Conservation (phyloP, 1,139 yeast genomes). For the Kodamaea ohmeri region DNA sequence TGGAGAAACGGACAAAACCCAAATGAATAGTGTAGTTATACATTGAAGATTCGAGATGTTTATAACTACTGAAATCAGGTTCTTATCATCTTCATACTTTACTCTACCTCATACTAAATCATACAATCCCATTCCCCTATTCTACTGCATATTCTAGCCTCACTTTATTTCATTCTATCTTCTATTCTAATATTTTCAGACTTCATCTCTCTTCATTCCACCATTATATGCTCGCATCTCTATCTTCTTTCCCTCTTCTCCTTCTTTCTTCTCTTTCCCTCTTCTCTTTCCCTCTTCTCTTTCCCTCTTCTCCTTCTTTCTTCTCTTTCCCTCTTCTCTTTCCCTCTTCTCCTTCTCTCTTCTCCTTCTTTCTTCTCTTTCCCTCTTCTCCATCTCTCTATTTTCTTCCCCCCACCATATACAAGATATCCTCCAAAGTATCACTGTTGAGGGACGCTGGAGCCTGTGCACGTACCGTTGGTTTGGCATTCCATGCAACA, state of each 20-base stretch:
- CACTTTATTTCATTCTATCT: background rate
- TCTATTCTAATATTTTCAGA: background rate
- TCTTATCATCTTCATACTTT: too few species aligned
- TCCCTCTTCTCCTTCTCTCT: background rate
- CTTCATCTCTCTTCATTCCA: background rate
- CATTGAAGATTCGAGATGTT: too few species aligned
- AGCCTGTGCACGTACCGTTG: constrained; percentile 78
- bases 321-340: background rate
- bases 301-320: constrained; percentile 25
- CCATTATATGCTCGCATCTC: too few species aligned
- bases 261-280: constrained; percentile 4
- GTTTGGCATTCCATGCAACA: constrained; percentile 96
- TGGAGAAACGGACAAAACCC: too few species aligned
- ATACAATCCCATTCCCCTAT: background rate
- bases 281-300: background rate
- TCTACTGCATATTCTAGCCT: background rate
- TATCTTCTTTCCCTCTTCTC: background rate
- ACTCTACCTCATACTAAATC: too few species aligned
- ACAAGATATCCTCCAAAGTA: constrained; percentile 68
- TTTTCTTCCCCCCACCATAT: constrained; percentile 60
- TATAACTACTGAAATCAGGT: too few species aligned
- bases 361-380: constrained; percentile 2
- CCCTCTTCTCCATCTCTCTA: background rate
- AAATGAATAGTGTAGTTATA: too few species aligned
- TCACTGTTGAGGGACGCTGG: constrained; percentile 77